These are phyloP conservation scores for Rubia peregrina DNA, from an alignment of 305 asterid genomes.

Conservation along the genomic window DNA sequence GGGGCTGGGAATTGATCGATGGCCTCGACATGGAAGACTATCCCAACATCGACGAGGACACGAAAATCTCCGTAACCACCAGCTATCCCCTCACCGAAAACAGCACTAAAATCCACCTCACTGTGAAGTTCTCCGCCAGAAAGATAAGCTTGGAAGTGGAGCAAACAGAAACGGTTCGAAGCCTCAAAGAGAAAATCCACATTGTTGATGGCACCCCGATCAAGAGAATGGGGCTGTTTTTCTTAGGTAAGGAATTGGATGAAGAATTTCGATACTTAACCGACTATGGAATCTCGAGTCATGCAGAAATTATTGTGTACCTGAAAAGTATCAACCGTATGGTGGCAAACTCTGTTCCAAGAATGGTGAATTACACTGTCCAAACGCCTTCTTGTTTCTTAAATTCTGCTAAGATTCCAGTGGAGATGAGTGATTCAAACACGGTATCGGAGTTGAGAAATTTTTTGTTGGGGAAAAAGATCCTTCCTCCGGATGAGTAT, in stretches of 20 bases:
- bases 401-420: conserved; percentile 43
- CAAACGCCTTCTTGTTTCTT: conserved; percentile 55
- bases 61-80: conserved; percentile 40
- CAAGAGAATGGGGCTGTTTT: conserved; percentile 44
- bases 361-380: conserved; percentile 41
- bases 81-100: conserved; percentile 1
- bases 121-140: conserved; percentile 41
- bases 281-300: conserved; percentile 35
- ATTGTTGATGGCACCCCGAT: conserved; percentile 60
- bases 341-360: conserved; percentile 31
- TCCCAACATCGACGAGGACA: conserved; percentile 52
- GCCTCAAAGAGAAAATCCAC: conserved; percentile 81
- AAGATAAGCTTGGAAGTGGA: conserved; percentile 41
- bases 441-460: conserved; percentile 42
- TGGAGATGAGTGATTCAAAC: conserved; percentile 49
- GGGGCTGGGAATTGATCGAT: conserved; percentile 61
- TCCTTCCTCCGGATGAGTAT: conserved; percentile 62
- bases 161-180: conserved; percentile 52
- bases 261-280: conserved; percentile 36
- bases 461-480: conserved; percentile 33
- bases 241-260: conserved; percentile 43
- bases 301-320: conserved; percentile 39
- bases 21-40: conserved; percentile 65
- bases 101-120: conserved; percentile 27
- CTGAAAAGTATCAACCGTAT: conserved; percentile 29